phyloP scores from a whole-genome alignment of 1,139 yeast species.

The Candida tetrigidarum region DNA sequence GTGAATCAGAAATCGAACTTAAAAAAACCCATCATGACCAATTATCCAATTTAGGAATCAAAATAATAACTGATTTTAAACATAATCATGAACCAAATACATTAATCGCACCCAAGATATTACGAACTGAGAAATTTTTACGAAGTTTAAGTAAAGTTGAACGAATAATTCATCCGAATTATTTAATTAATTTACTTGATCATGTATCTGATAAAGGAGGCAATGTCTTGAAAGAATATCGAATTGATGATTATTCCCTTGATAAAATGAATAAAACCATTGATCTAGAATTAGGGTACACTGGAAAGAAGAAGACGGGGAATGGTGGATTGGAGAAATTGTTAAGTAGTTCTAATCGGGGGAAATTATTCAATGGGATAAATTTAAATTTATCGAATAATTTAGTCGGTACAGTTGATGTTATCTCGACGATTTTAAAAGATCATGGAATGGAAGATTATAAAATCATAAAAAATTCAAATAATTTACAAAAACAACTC shows the following conservation, averaged over 20 bases:
- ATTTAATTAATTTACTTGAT: constrained; percentile 44
- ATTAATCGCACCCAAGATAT: constrained; percentile 74
- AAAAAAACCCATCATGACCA: constrained; percentile 34
- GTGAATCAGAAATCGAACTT: constrained; percentile 50
- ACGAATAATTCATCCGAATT: constrained; percentile 52
- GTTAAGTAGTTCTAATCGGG: constrained; percentile 29
- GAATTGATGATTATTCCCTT: constrained; percentile 37
- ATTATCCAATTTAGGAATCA: constrained; percentile 39
- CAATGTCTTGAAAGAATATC: constrained; percentile 22
- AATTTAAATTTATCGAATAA: constrained; percentile 62
- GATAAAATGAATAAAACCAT: constrained; percentile 38
- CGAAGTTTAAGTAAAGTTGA: constrained; percentile 40
- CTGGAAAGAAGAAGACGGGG: constrained; percentile 14
- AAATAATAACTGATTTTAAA: constrained; percentile 41
- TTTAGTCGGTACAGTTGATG: constrained; percentile 69
- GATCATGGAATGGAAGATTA: constrained; percentile 62
- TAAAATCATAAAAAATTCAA: constrained; percentile 34
- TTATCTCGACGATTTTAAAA: constrained; percentile 61
- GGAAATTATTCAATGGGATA: constrained; percentile 48
- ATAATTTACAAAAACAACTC: constrained; percentile 12
- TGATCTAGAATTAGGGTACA: constrained; percentile 37
- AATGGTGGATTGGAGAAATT: constrained; percentile 25
- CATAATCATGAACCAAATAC: constrained; percentile 38
- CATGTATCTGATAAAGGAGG: constrained; percentile 10
- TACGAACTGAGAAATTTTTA: constrained; percentile 87